These are phyloP conservation scores for Globisporangium okanoganense DNA, from an alignment of 352 stramenopile species.

Conservation along the genomic window DNA sequence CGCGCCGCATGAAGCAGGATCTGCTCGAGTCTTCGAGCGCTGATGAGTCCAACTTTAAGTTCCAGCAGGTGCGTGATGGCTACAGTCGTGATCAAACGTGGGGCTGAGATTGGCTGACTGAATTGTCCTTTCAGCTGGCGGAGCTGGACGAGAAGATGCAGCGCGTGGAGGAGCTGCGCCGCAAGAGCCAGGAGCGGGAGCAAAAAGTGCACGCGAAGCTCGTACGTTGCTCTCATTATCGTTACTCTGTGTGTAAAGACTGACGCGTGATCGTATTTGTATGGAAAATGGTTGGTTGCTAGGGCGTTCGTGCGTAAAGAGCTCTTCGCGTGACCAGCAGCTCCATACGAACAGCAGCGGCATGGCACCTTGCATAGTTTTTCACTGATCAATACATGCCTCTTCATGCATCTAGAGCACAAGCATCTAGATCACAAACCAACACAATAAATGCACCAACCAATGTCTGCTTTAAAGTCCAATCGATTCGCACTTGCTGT, in stretches of 20 bases:
- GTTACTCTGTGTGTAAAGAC: neutral
- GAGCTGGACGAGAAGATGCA: conserved; percentile 79
- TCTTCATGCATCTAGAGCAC: neutral
- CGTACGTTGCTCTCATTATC: conserved; percentile 19
- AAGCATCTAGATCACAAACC: neutral
- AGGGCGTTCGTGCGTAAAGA: conserved; percentile 8
- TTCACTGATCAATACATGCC: neutral
- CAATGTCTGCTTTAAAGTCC: neutral
- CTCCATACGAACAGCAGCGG: neutral
- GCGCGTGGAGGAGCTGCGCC: conserved; percentile 66
- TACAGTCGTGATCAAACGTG: neutral
- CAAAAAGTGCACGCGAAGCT: conserved; percentile 51
- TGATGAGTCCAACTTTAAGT: conserved; percentile 36
- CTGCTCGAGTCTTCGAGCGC: conserved; percentile 34
- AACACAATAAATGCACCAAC: neutral
- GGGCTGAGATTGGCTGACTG: neutral
- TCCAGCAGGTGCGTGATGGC: conserved; percentile 41
- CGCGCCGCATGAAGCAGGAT: conserved; percentile 80
- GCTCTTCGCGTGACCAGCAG: neutral
- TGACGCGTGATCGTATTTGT: neutral
- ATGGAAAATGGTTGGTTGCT: neutral
- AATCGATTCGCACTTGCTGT: neutral
- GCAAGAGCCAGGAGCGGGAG: conserved; percentile 59
- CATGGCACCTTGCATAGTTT: neutral
- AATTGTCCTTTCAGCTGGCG: conserved; percentile 26